phyloP scores from a whole-genome alignment of 345 rosid genomes.

The Sonneratia caseolaris region DNA sequence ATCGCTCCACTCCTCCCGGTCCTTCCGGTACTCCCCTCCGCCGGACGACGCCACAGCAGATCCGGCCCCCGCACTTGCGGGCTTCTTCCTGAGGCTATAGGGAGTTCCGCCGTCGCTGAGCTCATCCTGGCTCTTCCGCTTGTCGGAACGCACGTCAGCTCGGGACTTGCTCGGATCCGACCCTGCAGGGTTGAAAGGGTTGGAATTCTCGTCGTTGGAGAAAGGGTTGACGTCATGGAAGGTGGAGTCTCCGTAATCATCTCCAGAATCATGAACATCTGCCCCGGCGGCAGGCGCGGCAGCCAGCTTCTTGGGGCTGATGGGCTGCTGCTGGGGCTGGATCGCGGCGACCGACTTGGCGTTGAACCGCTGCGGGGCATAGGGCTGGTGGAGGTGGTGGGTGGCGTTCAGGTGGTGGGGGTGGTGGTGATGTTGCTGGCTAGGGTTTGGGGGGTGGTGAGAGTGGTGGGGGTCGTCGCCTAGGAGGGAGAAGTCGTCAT shows the following conservation, averaged over 20 bases:
- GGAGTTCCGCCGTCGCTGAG: constrained; percentile 51
- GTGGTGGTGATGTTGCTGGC: constrained; percentile 27
- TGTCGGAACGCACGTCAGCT: constrained; percentile 37
- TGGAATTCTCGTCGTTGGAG: constrained; percentile 24
- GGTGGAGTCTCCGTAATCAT: constrained; percentile 34
- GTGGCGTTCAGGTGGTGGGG: constrained; percentile 14
- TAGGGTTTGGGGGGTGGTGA: constrained; percentile 19
- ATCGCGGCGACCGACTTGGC: constrained; percentile 29
- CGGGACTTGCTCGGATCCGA: constrained; percentile 14
- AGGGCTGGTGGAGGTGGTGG: constrained; percentile 23
- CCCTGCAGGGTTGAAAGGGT: constrained; percentile 22
- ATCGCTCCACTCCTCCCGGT: constrained; percentile 93
- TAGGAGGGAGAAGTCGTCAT: constrained; percentile 74
- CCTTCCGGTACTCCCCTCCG: constrained; percentile 61
- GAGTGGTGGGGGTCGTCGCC: constrained; percentile 49
- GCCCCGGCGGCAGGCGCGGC: constrained; percentile 15
- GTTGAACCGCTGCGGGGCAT: constrained; percentile 35
- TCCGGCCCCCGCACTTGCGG: constrained; percentile 22
- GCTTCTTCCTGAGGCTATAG: constrained; percentile 37
- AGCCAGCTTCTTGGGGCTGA: constrained; percentile 16
- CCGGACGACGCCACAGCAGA: constrained; percentile 9
- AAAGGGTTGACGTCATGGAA: constrained; percentile 44
- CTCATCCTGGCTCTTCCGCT: constrained; percentile 46
- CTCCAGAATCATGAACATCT: constrained; percentile 35
- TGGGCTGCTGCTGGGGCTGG: constrained; percentile 24